Evolutionary conservation across 2,329 filamentous ascomycete genomes (phyloP), one percentile per base, ranked within the genome.

Genomic region (Ascochyta koolunga): DNA sequence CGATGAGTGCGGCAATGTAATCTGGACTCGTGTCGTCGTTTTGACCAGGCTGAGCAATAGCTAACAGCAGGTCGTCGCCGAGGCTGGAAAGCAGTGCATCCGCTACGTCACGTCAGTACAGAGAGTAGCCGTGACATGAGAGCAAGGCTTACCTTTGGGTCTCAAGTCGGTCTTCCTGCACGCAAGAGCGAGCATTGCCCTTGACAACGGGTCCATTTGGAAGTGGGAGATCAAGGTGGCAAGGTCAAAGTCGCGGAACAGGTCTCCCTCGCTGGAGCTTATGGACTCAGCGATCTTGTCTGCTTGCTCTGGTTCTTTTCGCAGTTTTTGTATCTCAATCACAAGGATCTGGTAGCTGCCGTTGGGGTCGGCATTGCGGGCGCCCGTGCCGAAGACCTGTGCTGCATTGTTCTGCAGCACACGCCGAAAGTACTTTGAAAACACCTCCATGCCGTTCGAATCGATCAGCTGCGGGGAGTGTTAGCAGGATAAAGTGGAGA

Each of bases 391-490:
- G 73, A 98, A 98, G 74, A 99, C 95, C 70, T 95, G 89, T 60
- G 88, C 81, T 68, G 93, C 91, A 86, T 97, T 97, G 78, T 89
- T 88, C 77, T 89, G 89, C 72, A 99, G 86, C 74, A 98, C 83
- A 77, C 93, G 91, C 77, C 91, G 88, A 78, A 99, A 96, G 77
- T 95, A 97, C 81, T 93, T 96, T 57, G 91, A 88, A 76, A 93
- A 97, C 73, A 97, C 92, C 83, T 99, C 96, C 93, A 99, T 99
- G 73, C 93, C 93, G 92, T 96, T 89, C 70, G 93, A 93, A 86
- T 96, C 89, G 80, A 98, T 89, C 75, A 98, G 87, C 90, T 96
- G 62, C 27, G 47, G 11, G 19, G 35, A 24, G 32, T 27, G 55
- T 73, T 51, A 73, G 67, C 52, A 59, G n/a, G 21, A 43, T 10